Base-by-base conservation (phyloP, 768 basidiomycete genomes). In the Russula lepida region DNA sequence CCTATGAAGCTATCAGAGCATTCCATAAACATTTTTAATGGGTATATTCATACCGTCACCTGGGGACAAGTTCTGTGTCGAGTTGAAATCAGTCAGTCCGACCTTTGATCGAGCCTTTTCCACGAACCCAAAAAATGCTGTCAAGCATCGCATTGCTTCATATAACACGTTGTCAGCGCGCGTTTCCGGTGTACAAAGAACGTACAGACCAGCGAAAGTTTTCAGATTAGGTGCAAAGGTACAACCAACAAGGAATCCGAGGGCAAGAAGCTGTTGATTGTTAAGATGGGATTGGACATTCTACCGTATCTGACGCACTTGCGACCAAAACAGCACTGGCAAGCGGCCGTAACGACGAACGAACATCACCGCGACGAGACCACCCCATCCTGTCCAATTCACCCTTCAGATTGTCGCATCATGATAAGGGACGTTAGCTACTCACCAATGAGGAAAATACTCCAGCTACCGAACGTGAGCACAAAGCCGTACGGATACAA, bases 321-420 rank as follows among this genome's bases (percentile, higher is more conserved):
- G 85, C 0, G 84, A 83, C 86, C 86, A 89, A 72, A 86, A 87
- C 39, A 89, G 70, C 15, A 87, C 74, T 0, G 85, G 84, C 1
- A 89, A 77, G 44, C 86, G 80, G 6, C 86, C 86, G 56, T 72
- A 78, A 19, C 83, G 79, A 35, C 84, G 76, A 69, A 86, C 81
- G 32, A 85, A 69, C 74, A 86, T 82, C 6, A 85, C 83, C 19
- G 79, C 79, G 62, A 81, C 74, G 17, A 84, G 61, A 23, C 82
- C 81, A 43, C 84, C 83, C 77, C 80, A 81, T 21, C 84, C 84
- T 80, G 68, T 47, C 13, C 7, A 8, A 3, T n/a, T 37, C 33
- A 2, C 8, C 19, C 7, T 27, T 53, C 17, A 54, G 48, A 17
- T 4, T n/a, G 27, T 27, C 4, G 9, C 21, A 28, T 49, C 35